phyloP scores from a whole-genome alignment of 371 early-diverging fungal genomes.

The Fennellomyces sp. region DNA sequence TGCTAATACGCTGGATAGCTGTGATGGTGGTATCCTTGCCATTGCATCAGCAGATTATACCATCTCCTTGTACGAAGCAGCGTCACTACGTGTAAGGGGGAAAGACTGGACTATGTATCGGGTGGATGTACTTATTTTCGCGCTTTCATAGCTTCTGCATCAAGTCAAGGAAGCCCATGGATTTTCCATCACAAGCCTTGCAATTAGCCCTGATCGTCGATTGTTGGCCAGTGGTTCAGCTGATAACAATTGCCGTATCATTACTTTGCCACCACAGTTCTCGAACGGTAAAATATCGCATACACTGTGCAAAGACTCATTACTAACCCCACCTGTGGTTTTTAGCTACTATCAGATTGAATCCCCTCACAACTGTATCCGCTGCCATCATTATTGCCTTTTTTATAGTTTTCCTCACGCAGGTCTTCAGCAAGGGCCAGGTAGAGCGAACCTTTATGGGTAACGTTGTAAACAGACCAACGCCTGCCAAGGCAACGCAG shows the following conservation, averaged over 20 bases:
- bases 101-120: not conserved
- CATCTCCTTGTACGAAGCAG: constrained; percentile 57
- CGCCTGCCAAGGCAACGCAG: not conserved
- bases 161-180: constrained; percentile 61
- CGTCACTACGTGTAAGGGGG: constrained; percentile 45
- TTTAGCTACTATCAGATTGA: constrained; percentile 16
- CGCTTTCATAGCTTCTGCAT: constrained; percentile 28
- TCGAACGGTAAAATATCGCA: constrained; percentile 22
- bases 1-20: constrained; percentile 42
- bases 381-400: constrained; percentile 33
- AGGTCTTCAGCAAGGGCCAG: not conserved
- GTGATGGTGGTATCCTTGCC: constrained; percentile 61
- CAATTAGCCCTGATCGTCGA: constrained; percentile 60
- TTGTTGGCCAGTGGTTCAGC: constrained; percentile 69
- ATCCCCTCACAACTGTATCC: constrained; percentile 39
- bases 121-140: not conserved
- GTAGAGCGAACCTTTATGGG: not conserved
- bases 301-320: not conserved
- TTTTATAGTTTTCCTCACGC: not conserved
- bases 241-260: constrained; percentile 64
- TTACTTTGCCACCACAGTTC: constrained; percentile 59
- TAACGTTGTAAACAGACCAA: not conserved
- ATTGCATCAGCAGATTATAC: constrained; percentile 59
- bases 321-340: not conserved
- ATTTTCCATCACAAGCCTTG: constrained; percentile 68